Base-by-base conservation (phyloP, 179 eudicot genomes). In the Carnegiea gigantea region DNA sequence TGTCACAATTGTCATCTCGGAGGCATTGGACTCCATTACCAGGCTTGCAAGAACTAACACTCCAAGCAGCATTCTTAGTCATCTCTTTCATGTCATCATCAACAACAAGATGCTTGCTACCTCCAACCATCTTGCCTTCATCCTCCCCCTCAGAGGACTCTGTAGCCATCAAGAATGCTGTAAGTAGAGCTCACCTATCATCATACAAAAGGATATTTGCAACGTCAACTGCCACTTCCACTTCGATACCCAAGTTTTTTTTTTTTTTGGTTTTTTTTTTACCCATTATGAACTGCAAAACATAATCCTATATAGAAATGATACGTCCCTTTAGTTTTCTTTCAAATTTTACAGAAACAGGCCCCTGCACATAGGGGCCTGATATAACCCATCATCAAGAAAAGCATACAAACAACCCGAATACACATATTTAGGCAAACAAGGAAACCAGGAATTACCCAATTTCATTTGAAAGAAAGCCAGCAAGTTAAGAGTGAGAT, bases 21-120 rank as follows among this genome's bases (percentile, higher is more conserved):
- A 93, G 95, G 46, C 90, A 89, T 13, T 86, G 85, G 81, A 95
- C 98, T 26, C 95, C 97, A 77, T 95, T 93, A 59, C 98, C 98
- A 28, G 98, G 95, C 89, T 95, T 95, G 86, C 93, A 93, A 79
- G 98, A 93, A 83, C 98, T 93, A 15, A 95, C 98, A 82, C 97
- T 95, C 98, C 98, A 95, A 68, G 97, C 98, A 10, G 98, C 98
- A 68, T 88, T 93, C 77, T 93, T 95, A 0, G 94, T 92, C 98
- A 95, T 92, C 83, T 95, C 98, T 18, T 97, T 89, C 75, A 95
- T 87, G 74, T 91, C 98, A n/a, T 88, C 93, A 51, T 93, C 98
- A 13, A 95, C 90, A 46, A 67, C 82, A 62, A 95, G 88, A 83
- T 85, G 86, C 79, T 84, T 87, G 77, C 89, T 91, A 21, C 98